Percentiles rank a stretch among this genome's conserved stretches.
Conservation (phyloP, 2,329 filamentous ascomycete genomes). For the Beauveria rudraprayagi region DNA sequence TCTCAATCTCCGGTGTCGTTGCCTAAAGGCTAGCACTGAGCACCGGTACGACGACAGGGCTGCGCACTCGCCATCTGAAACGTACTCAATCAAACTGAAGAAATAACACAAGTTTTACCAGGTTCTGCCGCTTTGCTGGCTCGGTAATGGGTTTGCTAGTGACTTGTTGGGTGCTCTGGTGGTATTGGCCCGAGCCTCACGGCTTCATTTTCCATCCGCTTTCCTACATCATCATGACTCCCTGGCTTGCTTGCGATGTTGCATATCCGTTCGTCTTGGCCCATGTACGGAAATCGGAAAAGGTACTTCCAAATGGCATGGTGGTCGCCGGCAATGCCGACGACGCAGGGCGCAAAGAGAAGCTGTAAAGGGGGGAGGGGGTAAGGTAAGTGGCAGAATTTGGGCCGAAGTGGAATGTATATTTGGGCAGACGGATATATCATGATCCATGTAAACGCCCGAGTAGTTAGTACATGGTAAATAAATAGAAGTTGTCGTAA, state of each 20-base stretch:
- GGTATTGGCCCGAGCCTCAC: constrained; percentile 43
- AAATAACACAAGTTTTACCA: constrained; percentile 15
- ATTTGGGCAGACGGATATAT: background rate
- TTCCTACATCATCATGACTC: constrained; percentile 33
- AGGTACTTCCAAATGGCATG: constrained; percentile 29
- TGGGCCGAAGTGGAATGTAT: background rate
- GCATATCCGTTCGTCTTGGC: constrained; percentile 36
- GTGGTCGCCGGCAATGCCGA: constrained; percentile 18
- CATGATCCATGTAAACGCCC: background rate
- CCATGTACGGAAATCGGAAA: constrained; percentile 31
- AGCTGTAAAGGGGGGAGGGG: background rate
- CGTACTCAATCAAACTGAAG: too few species aligned
- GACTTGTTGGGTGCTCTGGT: constrained; percentile 35
- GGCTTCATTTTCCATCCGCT: constrained; percentile 37
- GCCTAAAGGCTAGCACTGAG: background rate
- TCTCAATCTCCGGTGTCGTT: background rate
- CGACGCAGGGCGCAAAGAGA: background rate
- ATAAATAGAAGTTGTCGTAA: background rate
- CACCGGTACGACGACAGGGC: background rate
- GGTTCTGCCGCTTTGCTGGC: constrained; percentile 36
- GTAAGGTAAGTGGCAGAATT: too few species aligned
- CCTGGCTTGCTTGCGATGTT: constrained; percentile 33
- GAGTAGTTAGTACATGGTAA: background rate
- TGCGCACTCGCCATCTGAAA: background rate
- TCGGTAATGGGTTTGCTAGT: constrained; percentile 33